These are phyloP conservation scores for Sphenostylis stenocarpa DNA, from an alignment of 306 rosid species.

Conservation along the genomic window DNA sequence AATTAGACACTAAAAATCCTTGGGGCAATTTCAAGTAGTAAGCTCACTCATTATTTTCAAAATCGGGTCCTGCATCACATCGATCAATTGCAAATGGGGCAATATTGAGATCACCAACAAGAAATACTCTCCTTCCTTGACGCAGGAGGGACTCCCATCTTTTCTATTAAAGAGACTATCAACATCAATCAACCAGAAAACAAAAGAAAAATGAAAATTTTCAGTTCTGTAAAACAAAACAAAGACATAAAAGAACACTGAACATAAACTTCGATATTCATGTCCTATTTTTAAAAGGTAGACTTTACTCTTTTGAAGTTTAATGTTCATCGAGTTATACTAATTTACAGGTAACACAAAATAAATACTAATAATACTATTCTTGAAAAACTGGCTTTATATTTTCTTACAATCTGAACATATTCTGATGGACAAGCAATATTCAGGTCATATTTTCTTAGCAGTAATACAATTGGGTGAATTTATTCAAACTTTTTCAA, in stretches of 20 bases:
- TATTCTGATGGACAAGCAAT: neutral
- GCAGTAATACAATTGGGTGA: neutral
- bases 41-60: slow-evolving; percentile 77
- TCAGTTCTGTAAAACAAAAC: slow-evolving; percentile 17
- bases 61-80: slow-evolving; percentile 92
- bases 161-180: slow-evolving; percentile 58
- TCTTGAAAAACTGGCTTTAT: neutral
- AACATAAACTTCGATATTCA: neutral
- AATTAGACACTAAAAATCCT: neutral
- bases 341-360: slow-evolving; percentile 1
- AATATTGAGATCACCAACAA: slow-evolving; percentile 95
- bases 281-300: neutral
- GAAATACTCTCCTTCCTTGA: slow-evolving; percentile 69
- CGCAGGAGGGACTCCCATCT: slow-evolving; percentile 83
- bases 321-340: slow-evolving; percentile 4
- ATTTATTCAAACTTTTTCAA: neutral
- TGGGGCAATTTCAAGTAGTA: too few relatives aligned
- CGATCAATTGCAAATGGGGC: slow-evolving; percentile 87
- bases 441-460: slow-evolving; percentile 7
- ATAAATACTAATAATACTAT: neutral
- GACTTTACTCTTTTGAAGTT: neutral
- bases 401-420: slow-evolving; percentile 20
- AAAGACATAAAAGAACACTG: slow-evolving; percentile 19
- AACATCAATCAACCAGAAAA: slow-evolving; percentile 40
- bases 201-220: neutral